phyloP scores from a whole-genome alignment of 805 yeast species.

The Wickerhamiella australiensis region DNA sequence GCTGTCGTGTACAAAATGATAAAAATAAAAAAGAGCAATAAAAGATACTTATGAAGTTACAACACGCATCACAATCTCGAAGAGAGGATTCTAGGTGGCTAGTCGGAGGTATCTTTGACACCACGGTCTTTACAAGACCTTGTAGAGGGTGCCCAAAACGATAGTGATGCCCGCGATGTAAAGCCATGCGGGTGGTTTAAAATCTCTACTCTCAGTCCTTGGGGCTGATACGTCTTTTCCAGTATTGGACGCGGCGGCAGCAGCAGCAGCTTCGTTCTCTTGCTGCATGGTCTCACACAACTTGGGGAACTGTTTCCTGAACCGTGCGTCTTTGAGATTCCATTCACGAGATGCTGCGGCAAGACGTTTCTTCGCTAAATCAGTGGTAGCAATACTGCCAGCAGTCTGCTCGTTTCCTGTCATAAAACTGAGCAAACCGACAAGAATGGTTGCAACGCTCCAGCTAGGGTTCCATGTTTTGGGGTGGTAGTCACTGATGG shows the following conservation, averaged over 20 bases:
- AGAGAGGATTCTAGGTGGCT: too few species aligned
- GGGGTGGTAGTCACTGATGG: slow-evolving; percentile 85
- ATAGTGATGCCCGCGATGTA: slow-evolving; percentile 1
- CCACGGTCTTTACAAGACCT: background rate
- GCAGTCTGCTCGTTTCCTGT: slow-evolving; percentile 71
- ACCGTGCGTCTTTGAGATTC: slow-evolving; percentile 40
- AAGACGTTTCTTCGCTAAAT: slow-evolving; percentile 40
- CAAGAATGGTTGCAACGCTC: slow-evolving; percentile 79
- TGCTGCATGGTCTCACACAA: slow-evolving; percentile 23
- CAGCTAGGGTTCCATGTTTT: slow-evolving; percentile 91
- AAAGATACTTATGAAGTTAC: background rate
- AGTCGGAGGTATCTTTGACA: too few species aligned
- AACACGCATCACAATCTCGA: too few species aligned
- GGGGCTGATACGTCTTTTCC: background rate
- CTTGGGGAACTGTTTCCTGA: slow-evolving; percentile 60
- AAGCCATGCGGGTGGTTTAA: slow-evolving; percentile 4
- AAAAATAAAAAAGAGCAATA: background rate
- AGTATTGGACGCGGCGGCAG: background rate
- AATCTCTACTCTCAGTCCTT: background rate
- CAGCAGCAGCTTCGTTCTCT: background rate
- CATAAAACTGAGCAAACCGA: slow-evolving; percentile 78
- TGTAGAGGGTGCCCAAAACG: slow-evolving; percentile 6
- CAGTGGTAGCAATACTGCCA: slow-evolving; percentile 57
- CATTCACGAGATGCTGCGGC: slow-evolving; percentile 50
- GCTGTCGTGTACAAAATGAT: too few species aligned